Evolutionary conservation across 1,139 yeast genomes (phyloP), one percentile per base, ranked within the genome.

Genomic region (Hanseniaspora sp.): DNA sequence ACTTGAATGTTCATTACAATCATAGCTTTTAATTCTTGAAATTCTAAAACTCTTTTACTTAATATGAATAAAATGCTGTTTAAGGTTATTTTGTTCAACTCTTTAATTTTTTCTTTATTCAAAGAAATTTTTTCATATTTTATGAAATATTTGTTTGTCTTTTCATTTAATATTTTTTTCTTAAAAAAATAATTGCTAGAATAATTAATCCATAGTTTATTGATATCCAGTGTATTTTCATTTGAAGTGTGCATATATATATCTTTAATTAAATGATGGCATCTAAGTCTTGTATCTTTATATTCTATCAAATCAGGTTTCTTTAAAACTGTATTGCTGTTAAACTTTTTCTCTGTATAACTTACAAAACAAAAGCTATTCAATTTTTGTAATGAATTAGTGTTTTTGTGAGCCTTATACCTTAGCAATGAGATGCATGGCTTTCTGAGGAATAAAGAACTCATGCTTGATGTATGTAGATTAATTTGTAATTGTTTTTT

Each of bases 211-310:
- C 54, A 51, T 7, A 51, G 38, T 7, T 45, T 51, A 34, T 51
- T 51, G 12, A 42, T 51, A 15, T 51, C 41, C 12, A 51, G 17
- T 9, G 54, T 44, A 13, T 45, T 33, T 17, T 51, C 39, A 33
- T 44, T 51, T 2, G 54, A 51, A 15, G 54, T 51, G 18, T 51
- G 47, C 34, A 23, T 46, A 18, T 51, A 51, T 7, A 51, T 51
- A n/a, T 44, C 42, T 41, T 42, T 44, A 7, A 51, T 38, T 12
- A 51, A n/a, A 31, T 51, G 48, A 28, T 51, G 54, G 31, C 54
- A 51, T 39, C 39, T 44, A 3, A 51, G 38, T 33, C 48, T 44
- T 18, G 54, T 51, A n/a, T 51, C 54, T 34, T 45, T 46, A 12
- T 51, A 51, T 7, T 51, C 46, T n/a, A 12, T 29, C 13, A 41